Evolutionary conservation across 1,139 yeast species (phyloP), one percentile per base, ranked within the genome.

Genomic region (Arxiozyma heterogenica): DNA sequence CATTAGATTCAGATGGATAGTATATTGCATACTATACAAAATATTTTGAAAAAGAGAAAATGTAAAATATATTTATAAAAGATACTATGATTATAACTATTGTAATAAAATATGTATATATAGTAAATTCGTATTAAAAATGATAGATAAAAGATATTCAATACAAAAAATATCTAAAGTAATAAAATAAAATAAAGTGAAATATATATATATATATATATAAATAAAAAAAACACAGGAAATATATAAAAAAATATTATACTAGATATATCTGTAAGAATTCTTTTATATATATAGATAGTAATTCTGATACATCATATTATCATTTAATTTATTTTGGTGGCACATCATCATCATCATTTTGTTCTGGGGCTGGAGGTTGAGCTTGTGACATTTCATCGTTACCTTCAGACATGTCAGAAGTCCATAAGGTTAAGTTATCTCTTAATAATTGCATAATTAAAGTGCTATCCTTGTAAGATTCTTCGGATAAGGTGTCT

Each of bases 391-490:
- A 58, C 38, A 78, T 81, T 57, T 78, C 82, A 64, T 79, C 82
- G 57, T 81, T 90, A 61, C 90, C 84, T 75, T 88, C 96, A 57
- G 95, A 84, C 86, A 88, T 86, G 73, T 90, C 97, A 51, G 86
- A 83, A 63, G 97, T 91, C 98, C 98, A 91, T 77, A 91, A 84
- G 65, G 98, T 91, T 77, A 91, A 82, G 82, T 91, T 91, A 77
- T 93, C 98, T 78, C 97, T 86, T 75, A 91, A 83, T 75, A 91
- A 83, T 81, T 91, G 98, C 98, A 91, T 91, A 72, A 91, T 91
- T 74, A 93, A 83, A 64, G 98, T 91, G 59, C 97, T 90, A 75
- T 91, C 98, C 77, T 90, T 91, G 83, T 91, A 91, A 61, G 96
- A 87, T 76, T 91, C 98, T 78, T 91, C 98, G 52, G 96, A 87